Evolutionary conservation across 352 stramenopile species (phyloP).

Genomic region (Pythium volutum): DNA sequence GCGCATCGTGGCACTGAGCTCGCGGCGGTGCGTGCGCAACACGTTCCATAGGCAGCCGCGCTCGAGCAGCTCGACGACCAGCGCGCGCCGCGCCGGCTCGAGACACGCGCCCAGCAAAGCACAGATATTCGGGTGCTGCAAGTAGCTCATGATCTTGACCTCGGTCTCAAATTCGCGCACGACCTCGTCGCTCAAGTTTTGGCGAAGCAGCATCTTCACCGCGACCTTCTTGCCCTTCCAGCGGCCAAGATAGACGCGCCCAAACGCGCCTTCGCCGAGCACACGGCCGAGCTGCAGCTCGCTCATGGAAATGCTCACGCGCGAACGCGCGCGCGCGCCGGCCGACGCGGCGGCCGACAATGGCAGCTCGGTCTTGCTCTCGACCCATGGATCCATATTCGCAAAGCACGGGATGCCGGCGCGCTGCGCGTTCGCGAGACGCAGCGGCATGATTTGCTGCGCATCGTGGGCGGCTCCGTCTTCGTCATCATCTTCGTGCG

Average conservation of each 20-base stretch:
- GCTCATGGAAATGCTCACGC: conserved; percentile 56
- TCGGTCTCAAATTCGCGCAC: conserved; percentile 78
- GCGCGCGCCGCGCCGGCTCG: conserved; percentile 88
- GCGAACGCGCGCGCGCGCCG: conserved; percentile 27
- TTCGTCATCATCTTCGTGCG: not conserved
- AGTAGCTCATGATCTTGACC: conserved; percentile 83
- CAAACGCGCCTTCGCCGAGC: conserved; percentile 79
- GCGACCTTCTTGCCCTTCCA: conserved; percentile 60
- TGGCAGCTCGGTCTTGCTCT: conserved; percentile 31
- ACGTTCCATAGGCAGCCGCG: conserved; percentile 93
- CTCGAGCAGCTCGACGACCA: conserved; percentile 94
- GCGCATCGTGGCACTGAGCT: conserved; percentile 43
- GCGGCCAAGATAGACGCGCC: conserved; percentile 65
- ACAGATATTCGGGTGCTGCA: conserved; percentile 97
- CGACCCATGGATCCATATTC: conserved; percentile 42
- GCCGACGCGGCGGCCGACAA: conserved; percentile 22
- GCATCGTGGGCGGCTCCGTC: conserved; percentile 19
- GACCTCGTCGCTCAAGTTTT: conserved; percentile 66
- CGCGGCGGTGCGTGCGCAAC: conserved; percentile 54
- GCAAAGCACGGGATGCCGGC: conserved; percentile 59
- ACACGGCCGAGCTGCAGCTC: conserved; percentile 54
- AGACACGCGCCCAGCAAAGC: conserved; percentile 95
- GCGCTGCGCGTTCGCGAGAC: conserved; percentile 52
- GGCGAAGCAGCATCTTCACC: conserved; percentile 73
- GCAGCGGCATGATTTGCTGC: conserved; percentile 37